Evolutionary conservation across 495 filamentous ascomycete genomes (phyloP).

Genomic region (Talaromyces trachyspermus): DNA sequence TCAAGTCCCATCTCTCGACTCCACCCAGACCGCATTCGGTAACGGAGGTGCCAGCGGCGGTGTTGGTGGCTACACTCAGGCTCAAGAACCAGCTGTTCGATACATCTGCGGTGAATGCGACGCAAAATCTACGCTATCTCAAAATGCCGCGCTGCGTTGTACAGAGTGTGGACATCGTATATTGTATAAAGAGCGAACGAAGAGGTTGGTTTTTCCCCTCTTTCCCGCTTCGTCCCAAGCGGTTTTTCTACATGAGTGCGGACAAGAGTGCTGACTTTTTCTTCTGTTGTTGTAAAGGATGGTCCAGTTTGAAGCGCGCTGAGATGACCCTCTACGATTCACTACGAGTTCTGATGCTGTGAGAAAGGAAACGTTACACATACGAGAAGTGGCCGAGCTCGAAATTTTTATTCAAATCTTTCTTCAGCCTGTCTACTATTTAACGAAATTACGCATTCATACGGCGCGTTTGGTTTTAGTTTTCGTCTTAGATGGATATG

Average conservation of each 20-base stretch:
- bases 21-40: conserved; percentile 32
- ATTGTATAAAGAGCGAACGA: conserved; percentile 95
- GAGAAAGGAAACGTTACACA: no score
- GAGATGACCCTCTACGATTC: conserved; percentile 8
- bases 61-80: conserved; percentile 26
- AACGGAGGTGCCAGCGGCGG: conserved; percentile 21
- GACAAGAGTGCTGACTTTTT: conserved; percentile 1
- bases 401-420: not conserved
- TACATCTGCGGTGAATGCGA: conserved; percentile 96
- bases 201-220: conserved; percentile 56
- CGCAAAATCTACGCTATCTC: conserved; percentile 67
- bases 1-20: conserved; percentile 36
- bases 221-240: not conserved
- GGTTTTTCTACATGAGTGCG: not conserved
- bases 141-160: conserved; percentile 85
- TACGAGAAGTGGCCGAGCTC: no score
- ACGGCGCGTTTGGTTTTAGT: conserved; percentile 3
- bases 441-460: conserved; percentile 2
- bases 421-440: not conserved
- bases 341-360: no score
- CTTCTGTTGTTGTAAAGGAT: conserved; percentile 48
- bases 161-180: conserved; percentile 95
- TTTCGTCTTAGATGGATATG: not conserved
- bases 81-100: conserved; percentile 42
- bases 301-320: conserved; percentile 98